Evolutionary conservation across 768 basidiomycete species (phyloP).

Genomic region (Mycena belliarum): DNA sequence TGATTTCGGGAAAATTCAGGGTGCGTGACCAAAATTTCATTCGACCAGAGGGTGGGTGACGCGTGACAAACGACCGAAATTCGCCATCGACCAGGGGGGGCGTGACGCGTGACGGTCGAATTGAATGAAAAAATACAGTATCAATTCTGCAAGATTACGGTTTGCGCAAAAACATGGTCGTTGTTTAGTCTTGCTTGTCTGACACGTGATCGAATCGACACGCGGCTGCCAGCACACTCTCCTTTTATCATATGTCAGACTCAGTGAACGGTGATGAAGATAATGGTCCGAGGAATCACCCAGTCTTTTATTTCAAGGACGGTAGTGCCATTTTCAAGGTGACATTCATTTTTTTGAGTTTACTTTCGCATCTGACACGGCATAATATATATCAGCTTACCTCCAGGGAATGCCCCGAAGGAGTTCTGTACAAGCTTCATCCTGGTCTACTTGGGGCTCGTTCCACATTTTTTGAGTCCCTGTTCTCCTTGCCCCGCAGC

Average conservation of each 20-base stretch:
- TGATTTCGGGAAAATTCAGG: too few relatives aligned
- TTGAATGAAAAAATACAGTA: too few relatives aligned
- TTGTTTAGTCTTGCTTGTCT: neutral
- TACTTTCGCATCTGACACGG: too few relatives aligned
- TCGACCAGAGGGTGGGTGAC: too few relatives aligned
- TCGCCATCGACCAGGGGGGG: too few relatives aligned
- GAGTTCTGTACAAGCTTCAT: conserved; percentile 3
- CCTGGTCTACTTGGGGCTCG: neutral
- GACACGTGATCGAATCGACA: neutral
- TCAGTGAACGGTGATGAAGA: neutral
- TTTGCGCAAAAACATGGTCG: too few relatives aligned
- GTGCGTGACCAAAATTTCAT: too few relatives aligned
- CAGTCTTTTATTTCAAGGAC: neutral
- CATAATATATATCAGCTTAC: neutral
- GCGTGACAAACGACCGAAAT: too few relatives aligned
- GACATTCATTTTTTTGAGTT: neutral
- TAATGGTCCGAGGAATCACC: neutral
- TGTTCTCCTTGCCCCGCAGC: conserved; percentile 9
- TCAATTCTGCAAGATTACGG: too few relatives aligned
- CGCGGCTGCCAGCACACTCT: neutral
- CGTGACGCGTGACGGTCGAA: too few relatives aligned
- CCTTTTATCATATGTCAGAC: neutral
- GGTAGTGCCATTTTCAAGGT: neutral
- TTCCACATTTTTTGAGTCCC: neutral
- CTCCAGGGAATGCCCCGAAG: neutral